Evolutionary conservation across 2,329 filamentous ascomycete species (phyloP).

Genomic region (Colletotrichum lindemuthianum): DNA sequence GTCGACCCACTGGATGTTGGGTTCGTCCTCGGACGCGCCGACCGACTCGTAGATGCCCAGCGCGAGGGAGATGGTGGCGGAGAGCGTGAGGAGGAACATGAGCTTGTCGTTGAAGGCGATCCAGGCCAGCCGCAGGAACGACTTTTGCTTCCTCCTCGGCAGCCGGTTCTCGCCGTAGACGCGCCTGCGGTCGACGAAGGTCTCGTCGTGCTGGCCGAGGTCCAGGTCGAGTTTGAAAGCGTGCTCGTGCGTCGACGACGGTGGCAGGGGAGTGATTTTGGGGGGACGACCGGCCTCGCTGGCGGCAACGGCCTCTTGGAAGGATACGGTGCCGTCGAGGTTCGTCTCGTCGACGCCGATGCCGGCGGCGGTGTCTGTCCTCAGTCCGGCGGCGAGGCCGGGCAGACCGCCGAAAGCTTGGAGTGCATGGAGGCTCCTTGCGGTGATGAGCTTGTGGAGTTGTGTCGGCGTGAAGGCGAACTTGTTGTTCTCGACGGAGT

Average conservation of each 20-base stretch:
- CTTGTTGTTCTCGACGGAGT: conserved; percentile 49
- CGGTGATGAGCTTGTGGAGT: conserved; percentile 62
- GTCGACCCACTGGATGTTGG: conserved; percentile 82
- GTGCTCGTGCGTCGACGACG: conserved; percentile 38
- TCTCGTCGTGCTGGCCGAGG: conserved; percentile 34
- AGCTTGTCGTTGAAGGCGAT: conserved; percentile 87
- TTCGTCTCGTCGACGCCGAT: conserved; percentile 60
- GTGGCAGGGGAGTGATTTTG: conserved; percentile 37
- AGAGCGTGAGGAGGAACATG: conserved; percentile 75
- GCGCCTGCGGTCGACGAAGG: conserved; percentile 71
- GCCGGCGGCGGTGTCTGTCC: conserved; percentile 58
- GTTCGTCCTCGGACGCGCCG: conserved; percentile 58
- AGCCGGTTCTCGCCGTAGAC: conserved; percentile 75
- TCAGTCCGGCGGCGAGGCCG: conserved; percentile 62
- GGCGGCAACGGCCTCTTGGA: conserved; percentile 59
- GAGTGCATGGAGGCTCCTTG: conserved; percentile 59
- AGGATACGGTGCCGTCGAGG: conserved; percentile 56
- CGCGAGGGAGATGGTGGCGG: conserved; percentile 77
- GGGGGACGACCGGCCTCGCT: conserved; percentile 46
- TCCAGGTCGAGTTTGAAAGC: conserved; percentile 34
- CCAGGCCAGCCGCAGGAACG: conserved; percentile 76
- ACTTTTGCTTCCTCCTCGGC: conserved; percentile 76
- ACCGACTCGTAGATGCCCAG: conserved; percentile 80
- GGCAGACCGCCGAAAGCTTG: conserved; percentile 62
- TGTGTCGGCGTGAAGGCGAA: conserved; percentile 66